These are phyloP conservation scores for Calvatia gigantea DNA, from an alignment of 768 basidiomycete species.

Conservation along the genomic window DNA sequence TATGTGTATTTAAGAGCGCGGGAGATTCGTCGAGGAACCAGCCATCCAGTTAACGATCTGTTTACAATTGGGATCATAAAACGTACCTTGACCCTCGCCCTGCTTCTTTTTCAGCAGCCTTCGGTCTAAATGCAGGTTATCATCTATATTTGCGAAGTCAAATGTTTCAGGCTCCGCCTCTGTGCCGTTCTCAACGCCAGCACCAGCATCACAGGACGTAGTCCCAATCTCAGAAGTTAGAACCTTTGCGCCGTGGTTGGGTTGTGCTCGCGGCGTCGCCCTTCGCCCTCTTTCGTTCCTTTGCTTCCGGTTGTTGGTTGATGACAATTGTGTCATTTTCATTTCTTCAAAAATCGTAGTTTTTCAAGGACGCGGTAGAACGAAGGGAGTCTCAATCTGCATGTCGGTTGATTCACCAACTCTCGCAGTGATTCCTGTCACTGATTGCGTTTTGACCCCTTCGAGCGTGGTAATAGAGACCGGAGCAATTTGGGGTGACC, in stretches of 20 bases:
- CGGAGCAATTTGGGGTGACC: background rate
- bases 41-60: constrained; percentile 20
- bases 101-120: constrained; percentile 32
- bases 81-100: constrained; percentile 49
- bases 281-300: constrained; percentile 60
- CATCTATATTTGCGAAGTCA: constrained; percentile 67
- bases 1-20: constrained; percentile 60
- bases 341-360: constrained; percentile 21
- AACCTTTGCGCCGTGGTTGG: background rate
- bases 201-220: too few species aligned
- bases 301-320: constrained; percentile 60
- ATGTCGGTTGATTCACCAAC: constrained; percentile 24
- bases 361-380: constrained; percentile 56
- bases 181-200: constrained; percentile 6
- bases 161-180: constrained; percentile 48
- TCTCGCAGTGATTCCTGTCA: constrained; percentile 11
- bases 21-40: constrained; percentile 55
- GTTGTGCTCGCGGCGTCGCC: background rate
- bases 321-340: constrained; percentile 68
- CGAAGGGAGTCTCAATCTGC: constrained; percentile 73
- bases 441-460: background rate
- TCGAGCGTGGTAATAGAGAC: background rate
- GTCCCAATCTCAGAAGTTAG: background rate
- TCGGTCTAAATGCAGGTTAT: constrained; percentile 37
- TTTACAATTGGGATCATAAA: constrained; percentile 27